These are phyloP conservation scores for Candida anglica DNA, from an alignment of 805 yeast genomes.

Conservation along the genomic window DNA sequence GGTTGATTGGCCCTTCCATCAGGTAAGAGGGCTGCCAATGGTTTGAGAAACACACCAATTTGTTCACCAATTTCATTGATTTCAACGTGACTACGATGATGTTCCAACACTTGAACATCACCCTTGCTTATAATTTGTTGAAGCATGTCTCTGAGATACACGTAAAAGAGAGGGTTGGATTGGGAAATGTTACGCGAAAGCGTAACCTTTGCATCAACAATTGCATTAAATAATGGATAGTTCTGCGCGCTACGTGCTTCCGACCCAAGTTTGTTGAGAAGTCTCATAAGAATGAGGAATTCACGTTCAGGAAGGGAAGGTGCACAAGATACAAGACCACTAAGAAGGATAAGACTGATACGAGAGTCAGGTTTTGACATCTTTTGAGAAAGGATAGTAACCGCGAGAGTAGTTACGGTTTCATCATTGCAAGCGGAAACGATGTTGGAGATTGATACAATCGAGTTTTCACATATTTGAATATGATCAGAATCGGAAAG, in stretches of 20 bases:
- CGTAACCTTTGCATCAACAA: constrained; percentile 48
- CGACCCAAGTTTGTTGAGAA: constrained; percentile 48
- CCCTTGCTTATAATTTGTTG: constrained; percentile 70
- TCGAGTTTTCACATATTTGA: constrained; percentile 58
- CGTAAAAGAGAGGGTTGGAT: constrained; percentile 44
- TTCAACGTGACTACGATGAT: constrained; percentile 74
- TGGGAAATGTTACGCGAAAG: constrained; percentile 37
- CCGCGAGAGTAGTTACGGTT: constrained; percentile 70
- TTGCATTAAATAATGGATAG: constrained; percentile 27
- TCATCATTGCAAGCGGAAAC: constrained; percentile 65
- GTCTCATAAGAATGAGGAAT: constrained; percentile 56
- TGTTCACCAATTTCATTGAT: constrained; percentile 67
- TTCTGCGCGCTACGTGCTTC: constrained; percentile 43
- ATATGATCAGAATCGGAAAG: constrained; percentile 24
- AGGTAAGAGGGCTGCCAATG: constrained; percentile 76
- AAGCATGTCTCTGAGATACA: constrained; percentile 64
- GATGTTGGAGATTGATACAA: constrained; percentile 63
- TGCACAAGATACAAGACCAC: constrained; percentile 62
- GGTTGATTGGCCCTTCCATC: constrained; percentile 34
- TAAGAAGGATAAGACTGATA: constrained; percentile 51
- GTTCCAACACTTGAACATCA: constrained; percentile 70
- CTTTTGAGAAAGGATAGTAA: constrained; percentile 81
- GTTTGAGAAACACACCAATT: constrained; percentile 60
- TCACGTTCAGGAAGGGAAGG: constrained; percentile 61
- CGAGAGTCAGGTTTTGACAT: constrained; percentile 45